Conservation (phyloP, 129 eudicot species). For the Artemisia annua region DNA sequence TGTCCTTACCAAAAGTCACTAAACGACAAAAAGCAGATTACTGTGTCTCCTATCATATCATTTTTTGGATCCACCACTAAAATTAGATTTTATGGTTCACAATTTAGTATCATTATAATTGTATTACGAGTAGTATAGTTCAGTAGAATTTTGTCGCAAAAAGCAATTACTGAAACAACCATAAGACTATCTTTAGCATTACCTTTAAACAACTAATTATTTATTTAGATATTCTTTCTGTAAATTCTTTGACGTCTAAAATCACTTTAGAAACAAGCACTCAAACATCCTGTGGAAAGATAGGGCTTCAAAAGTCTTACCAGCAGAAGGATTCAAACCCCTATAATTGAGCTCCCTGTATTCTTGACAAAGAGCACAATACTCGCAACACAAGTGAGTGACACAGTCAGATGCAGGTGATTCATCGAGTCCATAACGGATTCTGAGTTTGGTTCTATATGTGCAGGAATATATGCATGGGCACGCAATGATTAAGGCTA, state of each 20-base stretch:
- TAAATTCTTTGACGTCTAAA: not conserved
- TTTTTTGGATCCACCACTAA: no score
- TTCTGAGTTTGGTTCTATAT: constrained; percentile 43
- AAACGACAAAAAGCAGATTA: no score
- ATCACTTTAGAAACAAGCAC: not conserved
- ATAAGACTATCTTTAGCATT: no score
- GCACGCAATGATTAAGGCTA: constrained; percentile 28
- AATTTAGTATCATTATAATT: no score
- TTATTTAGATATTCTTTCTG: not conserved
- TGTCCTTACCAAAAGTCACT: no score
- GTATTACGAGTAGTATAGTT: no score
- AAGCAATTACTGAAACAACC: no score
- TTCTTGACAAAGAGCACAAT: constrained; percentile 63
- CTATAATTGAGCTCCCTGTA: constrained; percentile 52
- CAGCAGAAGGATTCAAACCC: constrained; percentile 51
- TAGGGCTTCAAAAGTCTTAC: constrained; percentile 23
- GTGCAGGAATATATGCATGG: constrained; percentile 56
- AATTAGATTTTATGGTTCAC: no score
- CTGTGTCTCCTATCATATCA: no score
- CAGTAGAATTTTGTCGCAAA: no score
- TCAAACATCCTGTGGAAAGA: not conserved
- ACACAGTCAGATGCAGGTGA: constrained; percentile 55
- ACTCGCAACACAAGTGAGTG: constrained; percentile 56
- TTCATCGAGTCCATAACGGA: constrained; percentile 39
- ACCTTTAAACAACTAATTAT: not conserved